Percentiles rank a stretch among this genome's conserved stretches.
These are phyloP conservation scores for Phaeosphaeria sp. DNA, from an alignment of 2,329 filamentous ascomycete genomes.

Conservation along the genomic window DNA sequence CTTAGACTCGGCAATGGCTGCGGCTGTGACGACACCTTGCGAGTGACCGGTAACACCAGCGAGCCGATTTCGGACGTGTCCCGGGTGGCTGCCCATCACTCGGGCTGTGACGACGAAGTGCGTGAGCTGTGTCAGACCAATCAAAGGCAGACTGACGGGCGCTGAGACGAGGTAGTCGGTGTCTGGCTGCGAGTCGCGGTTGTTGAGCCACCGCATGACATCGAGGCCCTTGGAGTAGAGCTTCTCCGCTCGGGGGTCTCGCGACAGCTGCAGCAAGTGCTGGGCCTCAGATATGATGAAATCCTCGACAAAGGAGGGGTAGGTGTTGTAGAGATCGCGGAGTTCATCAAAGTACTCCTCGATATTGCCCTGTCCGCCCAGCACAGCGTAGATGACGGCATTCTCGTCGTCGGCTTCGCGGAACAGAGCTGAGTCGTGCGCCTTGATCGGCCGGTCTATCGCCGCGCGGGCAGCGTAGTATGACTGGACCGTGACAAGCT, in stretches of 20 bases:
- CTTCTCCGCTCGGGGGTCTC: constrained; percentile 87
- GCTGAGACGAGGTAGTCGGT: constrained; percentile 71
- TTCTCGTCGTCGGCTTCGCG: constrained; percentile 84
- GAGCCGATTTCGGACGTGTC: constrained; percentile 82
- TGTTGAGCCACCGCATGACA: constrained; percentile 89
- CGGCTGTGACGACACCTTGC: constrained; percentile 92
- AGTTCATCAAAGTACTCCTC: constrained; percentile 99
- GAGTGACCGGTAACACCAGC: constrained; percentile 94
- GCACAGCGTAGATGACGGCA: constrained; percentile 89
- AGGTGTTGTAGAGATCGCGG: constrained; percentile 87
- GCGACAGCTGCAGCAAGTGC: constrained; percentile 82
- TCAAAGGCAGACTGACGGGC: constrained; percentile 85
- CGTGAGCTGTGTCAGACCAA: constrained; percentile 92
- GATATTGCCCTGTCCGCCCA: constrained; percentile 97
- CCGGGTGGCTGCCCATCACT: constrained; percentile 86
- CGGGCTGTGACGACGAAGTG: constrained; percentile 96
- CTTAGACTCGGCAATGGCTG: constrained; percentile 86
- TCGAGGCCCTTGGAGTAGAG: constrained; percentile 97
- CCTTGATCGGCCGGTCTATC: constrained; percentile 82
- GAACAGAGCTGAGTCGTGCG: constrained; percentile 91
- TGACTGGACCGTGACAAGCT: constrained; percentile 83
- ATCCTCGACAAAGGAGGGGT: constrained; percentile 87
- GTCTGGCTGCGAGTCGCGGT: constrained; percentile 88
- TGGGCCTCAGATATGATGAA: constrained; percentile 82
- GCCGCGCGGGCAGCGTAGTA: constrained; percentile 92